A percentile compares a stretch with the other conserved stretches of the same genome.
Conservation (phyloP, 1,284 basidiomycete species). For the Boletellus sp. region DNA sequence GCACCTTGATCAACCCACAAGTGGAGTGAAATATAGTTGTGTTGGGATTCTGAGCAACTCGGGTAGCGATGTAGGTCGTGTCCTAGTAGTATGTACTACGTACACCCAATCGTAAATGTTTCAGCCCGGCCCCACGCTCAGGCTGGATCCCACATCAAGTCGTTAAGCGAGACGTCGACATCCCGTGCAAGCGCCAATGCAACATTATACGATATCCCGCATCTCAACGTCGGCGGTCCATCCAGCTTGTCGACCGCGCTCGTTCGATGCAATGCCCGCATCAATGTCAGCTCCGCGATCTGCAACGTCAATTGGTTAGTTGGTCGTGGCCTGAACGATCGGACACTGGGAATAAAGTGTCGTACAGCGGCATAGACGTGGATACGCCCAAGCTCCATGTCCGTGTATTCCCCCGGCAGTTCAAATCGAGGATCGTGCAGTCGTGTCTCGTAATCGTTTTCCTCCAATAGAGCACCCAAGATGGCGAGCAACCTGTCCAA, state of each 20-base stretch:
- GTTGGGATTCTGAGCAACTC: no score
- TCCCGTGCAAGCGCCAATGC: constrained; percentile 61
- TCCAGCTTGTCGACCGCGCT: constrained; percentile 61
- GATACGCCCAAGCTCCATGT: constrained; percentile 64
- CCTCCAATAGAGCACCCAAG: constrained; percentile 78
- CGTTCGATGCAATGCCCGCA: constrained; percentile 57
- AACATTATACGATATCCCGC: constrained; percentile 68
- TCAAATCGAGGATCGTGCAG: constrained; percentile 45
- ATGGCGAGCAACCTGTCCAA: constrained; percentile 84
- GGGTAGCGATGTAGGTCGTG: no score
- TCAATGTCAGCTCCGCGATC: constrained; percentile 68
- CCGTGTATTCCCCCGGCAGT: constrained; percentile 59
- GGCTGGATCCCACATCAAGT: constrained; percentile 68
- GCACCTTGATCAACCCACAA: no score
- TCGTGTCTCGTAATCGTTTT: constrained; percentile 66
- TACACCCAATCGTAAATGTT: no score
- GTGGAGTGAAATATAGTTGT: no score
- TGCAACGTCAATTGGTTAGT: constrained; percentile 28
- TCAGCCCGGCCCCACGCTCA: constrained; percentile 1
- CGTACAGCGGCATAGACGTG: constrained; percentile 54
- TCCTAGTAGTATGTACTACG: no score
- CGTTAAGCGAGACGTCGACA: constrained; percentile 58
- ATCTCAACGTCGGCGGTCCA: constrained; percentile 68
- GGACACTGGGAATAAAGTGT: background rate
- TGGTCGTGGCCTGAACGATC: background rate